Base-by-base conservation (phyloP, 352 stramenopile species). In the Blastocystis sp. region DNA sequence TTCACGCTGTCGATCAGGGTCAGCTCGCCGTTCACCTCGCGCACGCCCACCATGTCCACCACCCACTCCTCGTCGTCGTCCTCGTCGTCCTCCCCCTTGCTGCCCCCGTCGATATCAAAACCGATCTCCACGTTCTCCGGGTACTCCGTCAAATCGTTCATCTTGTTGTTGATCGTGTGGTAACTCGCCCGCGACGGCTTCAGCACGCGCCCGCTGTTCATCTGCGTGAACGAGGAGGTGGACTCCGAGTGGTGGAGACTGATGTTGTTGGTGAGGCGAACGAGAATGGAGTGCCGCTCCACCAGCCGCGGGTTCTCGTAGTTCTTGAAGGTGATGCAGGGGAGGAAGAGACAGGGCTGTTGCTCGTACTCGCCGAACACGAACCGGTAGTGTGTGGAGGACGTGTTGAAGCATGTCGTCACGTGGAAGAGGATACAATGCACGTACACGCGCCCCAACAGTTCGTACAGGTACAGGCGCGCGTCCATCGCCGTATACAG, bases 121-220 rank as follows among this genome's bases (percentile, higher is more conserved):
- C 74, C 74, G 24, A 84, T 70, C 28, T 84, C 57, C 11, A 59
- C 42, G 21, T 77, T 38, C 19, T 43, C 74, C 17, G 74, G 21
- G 11, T 68, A 52, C 28, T 84, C 48, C 17, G 2, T 43, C 3
- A 84, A 19, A 11, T 28, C 74, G 34, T 84, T 43, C 74, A 84
- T 68, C 57, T 84, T 84, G 61, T 84, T 84, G 74, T 84, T 84
- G 21, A 84, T 64, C n/a, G 52, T 84, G 42, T 84, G 74, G 42
- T 84, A 84, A 11, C 52, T 57, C 6, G 6, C 48, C 0, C 48
- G 48, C 48, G 48, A 57, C 6, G 48, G 48, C 48, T 57, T 57
- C 48, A 57, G 48, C 48, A 57, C 48, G 14, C 48, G 48, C 48
- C 48, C 48, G 48, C 48, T 14, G 48, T 57, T 10, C 3, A 38